A percentile compares a stretch with the other conserved stretches of the same genome.
phyloP scores from a whole-genome alignment of 2,329 filamentous ascomycete species.

The Bisporella sp. region DNA sequence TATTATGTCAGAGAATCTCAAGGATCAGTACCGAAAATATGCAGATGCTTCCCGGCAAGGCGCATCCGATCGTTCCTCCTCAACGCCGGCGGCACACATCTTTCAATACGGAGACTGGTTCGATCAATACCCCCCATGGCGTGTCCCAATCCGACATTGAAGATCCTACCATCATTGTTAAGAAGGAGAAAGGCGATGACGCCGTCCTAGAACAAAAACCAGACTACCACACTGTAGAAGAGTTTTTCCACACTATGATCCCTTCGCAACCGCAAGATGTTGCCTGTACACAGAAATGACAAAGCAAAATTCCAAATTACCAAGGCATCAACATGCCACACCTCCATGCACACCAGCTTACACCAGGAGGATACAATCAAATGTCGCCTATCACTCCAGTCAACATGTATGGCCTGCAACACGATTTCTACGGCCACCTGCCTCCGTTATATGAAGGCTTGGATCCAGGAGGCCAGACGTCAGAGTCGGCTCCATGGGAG shows the following conservation, averaged over 20 bases:
- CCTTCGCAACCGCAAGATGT: constrained; percentile 40
- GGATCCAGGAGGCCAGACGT: constrained; percentile 31
- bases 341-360: constrained; percentile 1
- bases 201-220: constrained; percentile 83
- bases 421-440: constrained; percentile 33
- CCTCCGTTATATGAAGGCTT: constrained; percentile 52
- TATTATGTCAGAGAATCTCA: constrained; percentile 89
- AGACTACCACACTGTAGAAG: constrained; percentile 87
- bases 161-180: constrained; percentile 59
- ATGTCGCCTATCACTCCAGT: constrained; percentile 23
- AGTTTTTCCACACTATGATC: constrained; percentile 80
- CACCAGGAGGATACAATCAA: constrained; percentile 18
- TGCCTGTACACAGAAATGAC: constrained; percentile 27
- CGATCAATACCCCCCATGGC: constrained; percentile 82
- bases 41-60: constrained; percentile 74
- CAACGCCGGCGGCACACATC: constrained; percentile 44
- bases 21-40: constrained; percentile 78
- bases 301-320: constrained; percentile 28
- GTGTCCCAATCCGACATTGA: constrained; percentile 80
- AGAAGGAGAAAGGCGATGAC: constrained; percentile 76
- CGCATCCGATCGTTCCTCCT: constrained; percentile 36
- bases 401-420: constrained; percentile 23
- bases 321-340: constrained; percentile 14
- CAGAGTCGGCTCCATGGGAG: constrained; percentile 22
- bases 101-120: constrained; percentile 99